phyloP scores from a whole-genome alignment of 129 eudicot species.

The Erigeron canadensis region DNA sequence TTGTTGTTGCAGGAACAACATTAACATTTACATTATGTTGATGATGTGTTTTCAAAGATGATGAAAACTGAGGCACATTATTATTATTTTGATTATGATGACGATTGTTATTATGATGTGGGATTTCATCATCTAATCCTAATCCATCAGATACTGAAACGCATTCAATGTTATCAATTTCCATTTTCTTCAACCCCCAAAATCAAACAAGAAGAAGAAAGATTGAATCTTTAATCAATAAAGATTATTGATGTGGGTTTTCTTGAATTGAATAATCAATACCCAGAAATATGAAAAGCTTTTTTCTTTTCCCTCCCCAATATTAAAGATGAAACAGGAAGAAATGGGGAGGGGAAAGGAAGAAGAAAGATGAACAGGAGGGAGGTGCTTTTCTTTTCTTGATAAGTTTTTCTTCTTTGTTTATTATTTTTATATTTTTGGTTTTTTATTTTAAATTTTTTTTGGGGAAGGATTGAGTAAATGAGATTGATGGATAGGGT shows the following conservation, averaged over 20 bases:
- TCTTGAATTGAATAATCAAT: neutral
- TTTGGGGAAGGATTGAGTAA: neutral
- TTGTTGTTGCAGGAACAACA: constrained; percentile 35
- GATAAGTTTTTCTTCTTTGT: neutral
- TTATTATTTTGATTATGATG: constrained; percentile 29
- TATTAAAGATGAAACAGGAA: neutral
- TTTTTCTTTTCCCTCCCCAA: constrained; percentile 8
- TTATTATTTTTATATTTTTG: neutral
- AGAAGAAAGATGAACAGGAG: neutral
- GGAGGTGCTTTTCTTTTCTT: neutral
- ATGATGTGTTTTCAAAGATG: constrained; percentile 45
- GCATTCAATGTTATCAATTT: constrained; percentile 62
- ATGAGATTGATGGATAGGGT: neutral
- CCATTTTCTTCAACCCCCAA: constrained; percentile 35
- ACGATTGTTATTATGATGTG: constrained; percentile 27
- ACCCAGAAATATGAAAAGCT: constrained; percentile 15
- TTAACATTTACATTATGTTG: constrained; percentile 32
- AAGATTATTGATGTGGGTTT: no score
- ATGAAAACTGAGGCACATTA: constrained; percentile 44
- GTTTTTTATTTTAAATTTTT: neutral
- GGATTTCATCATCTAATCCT: constrained; percentile 56
- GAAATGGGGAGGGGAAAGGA: neutral
- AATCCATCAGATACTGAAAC: constrained; percentile 56
- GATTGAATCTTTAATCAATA: no score
- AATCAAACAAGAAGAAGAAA: neutral